These are phyloP conservation scores for Diaporthe eres DNA, from an alignment of 2,329 filamentous ascomycete species.

Conservation along the genomic window DNA sequence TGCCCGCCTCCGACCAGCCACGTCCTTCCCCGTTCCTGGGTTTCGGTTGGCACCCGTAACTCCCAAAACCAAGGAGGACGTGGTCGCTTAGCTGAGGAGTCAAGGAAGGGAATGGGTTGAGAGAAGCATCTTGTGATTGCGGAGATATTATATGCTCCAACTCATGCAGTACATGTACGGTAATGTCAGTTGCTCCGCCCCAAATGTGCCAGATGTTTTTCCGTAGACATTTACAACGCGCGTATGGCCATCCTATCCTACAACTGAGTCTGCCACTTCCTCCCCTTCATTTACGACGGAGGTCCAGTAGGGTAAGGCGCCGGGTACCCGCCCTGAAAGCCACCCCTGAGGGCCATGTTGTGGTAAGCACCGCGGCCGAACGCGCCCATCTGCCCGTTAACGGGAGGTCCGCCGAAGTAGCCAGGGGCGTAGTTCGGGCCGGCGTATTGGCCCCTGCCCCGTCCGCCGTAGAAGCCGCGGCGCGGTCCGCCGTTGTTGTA, in stretches of 20 bases:
- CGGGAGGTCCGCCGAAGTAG: slow-evolving; percentile 22
- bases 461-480: slow-evolving; percentile 28
- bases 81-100: neutral
- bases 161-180: neutral
- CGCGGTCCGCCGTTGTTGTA: slow-evolving; percentile 19
- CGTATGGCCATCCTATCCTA: neutral
- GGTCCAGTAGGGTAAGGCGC: slow-evolving; percentile 30
- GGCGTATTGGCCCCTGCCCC: slow-evolving; percentile 33
- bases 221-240: neutral
- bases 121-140: neutral
- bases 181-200: neutral
- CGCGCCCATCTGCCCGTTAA: slow-evolving; percentile 19
- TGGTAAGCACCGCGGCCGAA: slow-evolving; percentile 24
- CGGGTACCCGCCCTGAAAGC: slow-evolving; percentile 12
- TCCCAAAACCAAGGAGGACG: fast-evolving
- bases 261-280: neutral
- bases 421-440: slow-evolving; percentile 1
- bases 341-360: slow-evolving; percentile 3
- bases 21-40: neutral
- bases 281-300: neutral
- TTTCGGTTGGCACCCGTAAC: too few relatives aligned
- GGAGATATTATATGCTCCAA: neutral
- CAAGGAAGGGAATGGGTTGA: neutral
- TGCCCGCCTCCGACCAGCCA: neutral
- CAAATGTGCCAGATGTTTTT: neutral